These are phyloP conservation scores for Sarocladium brachiariae DNA, from an alignment of 2,329 filamentous ascomycete genomes.

Conservation along the genomic window DNA sequence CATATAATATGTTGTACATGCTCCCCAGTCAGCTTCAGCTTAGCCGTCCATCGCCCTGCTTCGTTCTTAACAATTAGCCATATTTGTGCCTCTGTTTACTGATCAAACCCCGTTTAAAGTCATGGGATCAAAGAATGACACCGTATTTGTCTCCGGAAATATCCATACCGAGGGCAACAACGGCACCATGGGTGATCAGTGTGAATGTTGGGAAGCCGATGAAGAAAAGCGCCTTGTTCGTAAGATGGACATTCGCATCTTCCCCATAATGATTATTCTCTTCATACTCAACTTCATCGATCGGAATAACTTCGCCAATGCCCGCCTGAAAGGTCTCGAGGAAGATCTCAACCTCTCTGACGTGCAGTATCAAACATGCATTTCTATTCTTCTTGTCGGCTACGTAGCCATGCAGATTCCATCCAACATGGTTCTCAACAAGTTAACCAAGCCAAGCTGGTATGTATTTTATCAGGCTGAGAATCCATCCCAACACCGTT, in stretches of 20 bases:
- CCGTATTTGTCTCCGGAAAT: neutral
- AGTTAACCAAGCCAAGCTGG: constrained; percentile 22
- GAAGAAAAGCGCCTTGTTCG: constrained; percentile 13
- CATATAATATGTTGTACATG: too few species aligned
- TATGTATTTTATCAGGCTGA: too few species aligned
- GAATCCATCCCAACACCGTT: too few species aligned
- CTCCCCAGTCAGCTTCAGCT: too few species aligned
- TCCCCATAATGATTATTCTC: constrained; percentile 20
- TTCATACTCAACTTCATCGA: constrained; percentile 40
- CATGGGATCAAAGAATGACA: neutral
- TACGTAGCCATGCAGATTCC: constrained; percentile 31
- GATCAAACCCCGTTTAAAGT: too few species aligned
- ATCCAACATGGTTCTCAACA: constrained; percentile 26
- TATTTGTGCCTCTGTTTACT: too few species aligned
- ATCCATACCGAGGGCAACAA: neutral
- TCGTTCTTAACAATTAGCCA: too few species aligned
- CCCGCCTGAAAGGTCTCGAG: constrained; percentile 12
- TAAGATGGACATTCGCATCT: constrained; percentile 25
- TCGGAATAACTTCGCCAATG: constrained; percentile 31
- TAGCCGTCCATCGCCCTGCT: too few species aligned
- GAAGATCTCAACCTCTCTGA: constrained; percentile 23
- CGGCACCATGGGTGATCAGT: neutral
- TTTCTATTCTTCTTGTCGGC: constrained; percentile 22
- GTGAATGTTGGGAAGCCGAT: neutral
- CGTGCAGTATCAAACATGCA: constrained; percentile 26